Evolutionary conservation across 129 eudicot genomes (phyloP), one percentile per base, ranked within the genome.

Genomic region (Ambrosia artemisiifolia): DNA sequence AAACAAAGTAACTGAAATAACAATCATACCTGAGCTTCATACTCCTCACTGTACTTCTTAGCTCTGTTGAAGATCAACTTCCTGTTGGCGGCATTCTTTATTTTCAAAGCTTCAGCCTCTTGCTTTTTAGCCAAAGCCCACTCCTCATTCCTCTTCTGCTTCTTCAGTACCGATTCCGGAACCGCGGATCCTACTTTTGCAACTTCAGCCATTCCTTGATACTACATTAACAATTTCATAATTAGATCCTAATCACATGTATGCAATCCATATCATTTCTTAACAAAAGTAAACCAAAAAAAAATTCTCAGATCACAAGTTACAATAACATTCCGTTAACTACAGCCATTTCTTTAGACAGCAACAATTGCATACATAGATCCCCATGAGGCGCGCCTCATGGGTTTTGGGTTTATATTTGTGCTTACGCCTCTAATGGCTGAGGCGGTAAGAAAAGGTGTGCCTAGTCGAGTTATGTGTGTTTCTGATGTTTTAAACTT

Each of bases 101-200:
- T 88, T 85, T 88, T 88, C 44, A 80, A 60, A 0, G 77, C 85
- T 13, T 75, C 90, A 19, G 46, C 33, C 48, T 82, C 84, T 65
- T 81, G 86, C 65, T 68, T 77, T 66, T 85, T 85, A 12, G 84
- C 90, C 44, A 83, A 62, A 78, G 90, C 97, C 97, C 97, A 91
- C 24, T 88, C 92, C 24, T 88, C 95, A n/a, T 59, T 82, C 78
- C 97, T 86, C 79, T 91, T 88, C 83, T 84, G 92, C 84, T 91
- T 91, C 84, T 86, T 88, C 84, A 88, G 61, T 6, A 86, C 87
- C 0, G 95, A 88, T 65, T 91, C 97, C 1, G 95, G 95, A 17
- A 86, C 92, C 1, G 71, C 73, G 5, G 61, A 74, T 63, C 75
- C 85, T 76, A 51, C 84, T 74, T 83, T 85, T 10, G 77, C 76